Conservation (phyloP, 345 rosid species). For the Rhodomyrtus tomentosa region DNA sequence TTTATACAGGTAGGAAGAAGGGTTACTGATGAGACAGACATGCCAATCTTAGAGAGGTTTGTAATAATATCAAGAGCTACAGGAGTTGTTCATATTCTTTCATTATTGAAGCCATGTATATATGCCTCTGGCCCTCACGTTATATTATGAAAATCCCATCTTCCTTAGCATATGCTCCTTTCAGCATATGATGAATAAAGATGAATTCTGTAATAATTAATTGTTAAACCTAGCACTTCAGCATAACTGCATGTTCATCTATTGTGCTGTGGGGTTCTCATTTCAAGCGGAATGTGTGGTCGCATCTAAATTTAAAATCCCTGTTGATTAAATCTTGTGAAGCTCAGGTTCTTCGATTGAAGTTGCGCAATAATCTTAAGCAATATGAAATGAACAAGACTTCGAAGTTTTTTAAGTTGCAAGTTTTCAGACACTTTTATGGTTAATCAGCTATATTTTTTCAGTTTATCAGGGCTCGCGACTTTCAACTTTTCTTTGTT, state of each 20-base stretch:
- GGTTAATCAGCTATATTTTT: background rate
- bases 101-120: background rate
- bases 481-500: background rate
- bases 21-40: background rate
- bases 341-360: background rate
- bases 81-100: background rate
- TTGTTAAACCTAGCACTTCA: background rate
- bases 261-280: background rate
- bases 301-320: background rate
- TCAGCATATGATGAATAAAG: background rate
- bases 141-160: background rate
- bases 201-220: background rate
- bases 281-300: background rate
- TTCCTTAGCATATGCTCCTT: background rate
- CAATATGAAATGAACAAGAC: background rate
- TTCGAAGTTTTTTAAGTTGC: background rate
- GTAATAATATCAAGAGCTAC: background rate
- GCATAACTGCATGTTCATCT: background rate
- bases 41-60: background rate
- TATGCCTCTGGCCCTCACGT: background rate
- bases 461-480: background rate
- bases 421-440: background rate
- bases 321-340: background rate
- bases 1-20: background rate
- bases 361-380: background rate